Evolutionary conservation across 352 stramenopile genomes (phyloP).

Genomic region (Phytophthora ramorum): DNA sequence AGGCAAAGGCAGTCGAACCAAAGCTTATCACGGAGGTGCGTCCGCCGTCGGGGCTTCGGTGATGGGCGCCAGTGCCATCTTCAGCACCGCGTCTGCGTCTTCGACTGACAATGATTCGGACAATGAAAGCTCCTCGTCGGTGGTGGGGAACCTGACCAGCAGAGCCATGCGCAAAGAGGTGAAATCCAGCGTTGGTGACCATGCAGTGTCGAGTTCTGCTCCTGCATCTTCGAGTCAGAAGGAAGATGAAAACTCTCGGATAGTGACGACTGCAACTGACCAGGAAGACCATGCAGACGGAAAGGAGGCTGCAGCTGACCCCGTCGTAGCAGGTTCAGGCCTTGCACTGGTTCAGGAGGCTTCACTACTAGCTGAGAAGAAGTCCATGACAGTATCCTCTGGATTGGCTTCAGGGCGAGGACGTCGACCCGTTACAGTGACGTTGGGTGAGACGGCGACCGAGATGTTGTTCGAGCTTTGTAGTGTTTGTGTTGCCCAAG

Average conservation of each 20-base stretch:
- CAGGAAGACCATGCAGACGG: constrained; percentile 22
- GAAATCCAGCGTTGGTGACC: constrained; percentile 10
- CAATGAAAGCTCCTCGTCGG: constrained; percentile 41
- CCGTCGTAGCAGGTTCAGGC: neutral
- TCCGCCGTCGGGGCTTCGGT: constrained; percentile 34
- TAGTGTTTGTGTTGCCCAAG: constrained; percentile 72
- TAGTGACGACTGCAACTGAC: neutral
- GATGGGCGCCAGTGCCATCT: constrained; percentile 56
- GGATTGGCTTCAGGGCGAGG: constrained; percentile 3
- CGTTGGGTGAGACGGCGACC: constrained; percentile 65
- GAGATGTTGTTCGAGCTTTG: constrained; percentile 69
- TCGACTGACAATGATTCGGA: constrained; percentile 69
- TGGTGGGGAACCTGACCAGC: constrained; percentile 3
- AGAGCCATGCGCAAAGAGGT: constrained; percentile 22
- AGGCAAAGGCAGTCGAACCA: constrained; percentile 38
- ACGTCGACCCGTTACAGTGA: constrained; percentile 54
- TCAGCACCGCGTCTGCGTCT: constrained; percentile 57
- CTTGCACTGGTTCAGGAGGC: neutral
- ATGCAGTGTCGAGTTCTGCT: constrained; percentile 1
- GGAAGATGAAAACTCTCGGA: constrained; percentile 18
- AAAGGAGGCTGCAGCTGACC: constrained; percentile 17
- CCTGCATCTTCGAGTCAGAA: constrained; percentile 28
- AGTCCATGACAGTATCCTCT: constrained; percentile 5
- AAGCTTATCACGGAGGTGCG: constrained; percentile 24
- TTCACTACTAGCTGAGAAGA: constrained; percentile 9